These are phyloP conservation scores for Paecilomyces dactylethromorphus DNA, from an alignment of 2,329 filamentous ascomycete species.

Conservation along the genomic window DNA sequence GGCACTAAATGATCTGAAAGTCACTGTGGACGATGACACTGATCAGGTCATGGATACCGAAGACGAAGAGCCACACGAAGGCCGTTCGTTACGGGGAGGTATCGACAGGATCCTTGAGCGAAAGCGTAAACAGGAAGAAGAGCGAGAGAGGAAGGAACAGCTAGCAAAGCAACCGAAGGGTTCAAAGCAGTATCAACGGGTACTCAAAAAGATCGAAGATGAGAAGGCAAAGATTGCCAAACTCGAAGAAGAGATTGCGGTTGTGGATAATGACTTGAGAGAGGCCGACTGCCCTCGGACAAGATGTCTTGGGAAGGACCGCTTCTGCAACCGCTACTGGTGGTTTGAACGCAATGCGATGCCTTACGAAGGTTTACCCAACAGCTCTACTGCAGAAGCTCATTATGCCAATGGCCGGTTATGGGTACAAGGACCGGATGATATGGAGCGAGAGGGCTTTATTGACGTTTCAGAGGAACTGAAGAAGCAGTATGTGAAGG, in stretches of 20 bases:
- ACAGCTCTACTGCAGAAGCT: slow-evolving; percentile 78
- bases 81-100: slow-evolving; percentile 54
- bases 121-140: slow-evolving; percentile 68
- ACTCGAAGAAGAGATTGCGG: slow-evolving; percentile 77
- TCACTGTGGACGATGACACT: slow-evolving; percentile 53
- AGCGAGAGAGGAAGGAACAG: slow-evolving; percentile 61
- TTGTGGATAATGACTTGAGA: slow-evolving; percentile 83
- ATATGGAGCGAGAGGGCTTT: slow-evolving; percentile 78
- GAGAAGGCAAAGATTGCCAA: slow-evolving; percentile 73
- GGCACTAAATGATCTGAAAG: slow-evolving; percentile 31
- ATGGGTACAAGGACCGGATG: slow-evolving; percentile 93
- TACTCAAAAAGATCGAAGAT: slow-evolving; percentile 83
- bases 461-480: slow-evolving; percentile 69
- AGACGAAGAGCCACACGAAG: slow-evolving; percentile 56
- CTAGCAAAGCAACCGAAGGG: slow-evolving; percentile 66
- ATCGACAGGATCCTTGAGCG: slow-evolving; percentile 65
- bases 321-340: slow-evolving; percentile 98
- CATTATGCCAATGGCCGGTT: slow-evolving; percentile 90
- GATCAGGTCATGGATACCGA: slow-evolving; percentile 61
- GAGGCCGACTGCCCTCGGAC: slow-evolving; percentile 92
- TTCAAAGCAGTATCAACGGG: slow-evolving; percentile 80
- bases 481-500: slow-evolving; percentile 66
- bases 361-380: slow-evolving; percentile 84
- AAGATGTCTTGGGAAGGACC: slow-evolving; percentile 81
- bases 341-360: slow-evolving; percentile 99